Conservation (phyloP, 2,329 filamentous ascomycete species). For the Trichoderma brevicompactum region DNA sequence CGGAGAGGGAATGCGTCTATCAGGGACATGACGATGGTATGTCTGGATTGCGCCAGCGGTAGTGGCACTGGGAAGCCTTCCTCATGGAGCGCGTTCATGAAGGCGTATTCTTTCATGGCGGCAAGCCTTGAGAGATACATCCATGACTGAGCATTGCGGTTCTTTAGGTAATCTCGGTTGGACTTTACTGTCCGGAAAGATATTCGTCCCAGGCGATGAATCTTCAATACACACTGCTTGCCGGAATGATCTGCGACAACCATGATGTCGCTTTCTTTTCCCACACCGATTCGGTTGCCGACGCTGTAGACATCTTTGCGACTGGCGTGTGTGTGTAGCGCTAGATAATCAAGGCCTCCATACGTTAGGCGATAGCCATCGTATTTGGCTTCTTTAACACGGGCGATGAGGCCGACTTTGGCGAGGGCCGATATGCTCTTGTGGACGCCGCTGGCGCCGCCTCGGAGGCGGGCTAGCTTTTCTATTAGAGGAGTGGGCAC, state of each 20-base stretch:
- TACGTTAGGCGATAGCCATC: conserved; percentile 97
- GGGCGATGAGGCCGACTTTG: conserved; percentile 88
- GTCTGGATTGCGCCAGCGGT: conserved; percentile 85
- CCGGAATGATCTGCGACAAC: conserved; percentile 83
- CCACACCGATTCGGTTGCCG: conserved; percentile 91
- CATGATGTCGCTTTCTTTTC: conserved; percentile 97
- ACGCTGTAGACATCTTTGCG: conserved; percentile 85
- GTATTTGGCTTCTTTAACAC: conserved; percentile 94
- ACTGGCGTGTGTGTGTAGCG: conserved; percentile 85
- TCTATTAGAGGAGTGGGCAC: conserved; percentile 90
- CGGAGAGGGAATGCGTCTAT: conserved; percentile 91
- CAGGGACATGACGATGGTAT: conserved; percentile 95
- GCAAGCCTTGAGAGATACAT: conserved; percentile 97
- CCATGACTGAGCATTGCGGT: conserved; percentile 81
- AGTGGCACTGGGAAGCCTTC: conserved; percentile 90
- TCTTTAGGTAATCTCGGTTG: conserved; percentile 92
- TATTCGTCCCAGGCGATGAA: conserved; percentile 92
- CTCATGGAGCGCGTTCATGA: conserved; percentile 83
- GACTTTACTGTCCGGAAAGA: conserved; percentile 96
- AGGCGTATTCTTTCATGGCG: conserved; percentile 91
- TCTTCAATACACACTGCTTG: conserved; percentile 84
- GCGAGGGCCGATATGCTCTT: conserved; percentile 87
- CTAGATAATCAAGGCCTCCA: conserved; percentile 96
- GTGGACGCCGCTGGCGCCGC: conserved; percentile 78
- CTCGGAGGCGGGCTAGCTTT: conserved; percentile 79